These are phyloP conservation scores for Globisporangium uncinulatum DNA, from an alignment of 352 stramenopile genomes.

Conservation along the genomic window DNA sequence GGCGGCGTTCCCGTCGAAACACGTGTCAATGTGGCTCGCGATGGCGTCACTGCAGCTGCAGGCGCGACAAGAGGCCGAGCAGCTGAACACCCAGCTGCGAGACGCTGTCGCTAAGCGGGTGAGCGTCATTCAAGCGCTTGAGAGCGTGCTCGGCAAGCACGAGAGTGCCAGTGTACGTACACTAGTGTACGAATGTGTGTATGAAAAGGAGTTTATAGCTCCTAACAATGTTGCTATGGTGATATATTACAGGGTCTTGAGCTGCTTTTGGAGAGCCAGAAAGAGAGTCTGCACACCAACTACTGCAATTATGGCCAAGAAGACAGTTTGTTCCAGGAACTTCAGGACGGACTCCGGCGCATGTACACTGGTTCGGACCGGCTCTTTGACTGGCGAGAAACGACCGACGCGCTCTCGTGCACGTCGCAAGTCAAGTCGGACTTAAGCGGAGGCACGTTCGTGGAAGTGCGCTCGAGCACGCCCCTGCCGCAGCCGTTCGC, in stretches of 20 bases:
- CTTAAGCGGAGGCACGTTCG: background rate
- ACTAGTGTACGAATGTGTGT: too few species aligned
- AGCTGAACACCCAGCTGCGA: slow-evolving; percentile 41
- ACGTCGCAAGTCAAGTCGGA: slow-evolving; percentile 9
- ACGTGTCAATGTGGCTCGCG: slow-evolving; percentile 35
- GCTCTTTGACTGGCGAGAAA: slow-evolving; percentile 6
- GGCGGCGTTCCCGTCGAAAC: slow-evolving; percentile 1
- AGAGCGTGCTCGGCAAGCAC: slow-evolving; percentile 24
- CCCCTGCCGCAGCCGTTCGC: slow-evolving; percentile 2
- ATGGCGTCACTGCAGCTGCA: slow-evolving; percentile 36
- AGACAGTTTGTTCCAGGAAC: slow-evolving; percentile 1
- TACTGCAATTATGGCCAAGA: slow-evolving; percentile 3
- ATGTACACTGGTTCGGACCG: slow-evolving; percentile 8
- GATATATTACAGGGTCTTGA: background rate
- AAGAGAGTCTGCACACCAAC: slow-evolving; percentile 4
- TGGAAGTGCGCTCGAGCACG: slow-evolving; percentile 9
- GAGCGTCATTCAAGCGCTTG: slow-evolving; percentile 29
- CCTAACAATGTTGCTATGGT: background rate
- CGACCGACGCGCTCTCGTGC: background rate
- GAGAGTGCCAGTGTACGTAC: background rate
- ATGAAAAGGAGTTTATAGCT: too few species aligned
- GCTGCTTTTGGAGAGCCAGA: slow-evolving; percentile 3
- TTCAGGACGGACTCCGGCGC: slow-evolving; percentile 1
- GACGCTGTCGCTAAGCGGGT: slow-evolving; percentile 32
- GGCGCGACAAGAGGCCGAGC: slow-evolving; percentile 32